A percentile compares a stretch with the other conserved stretches of the same genome.
Evolutionary conservation across 352 stramenopile genomes (phyloP).

Genomic region (Saprolegnia parasitica): DNA sequence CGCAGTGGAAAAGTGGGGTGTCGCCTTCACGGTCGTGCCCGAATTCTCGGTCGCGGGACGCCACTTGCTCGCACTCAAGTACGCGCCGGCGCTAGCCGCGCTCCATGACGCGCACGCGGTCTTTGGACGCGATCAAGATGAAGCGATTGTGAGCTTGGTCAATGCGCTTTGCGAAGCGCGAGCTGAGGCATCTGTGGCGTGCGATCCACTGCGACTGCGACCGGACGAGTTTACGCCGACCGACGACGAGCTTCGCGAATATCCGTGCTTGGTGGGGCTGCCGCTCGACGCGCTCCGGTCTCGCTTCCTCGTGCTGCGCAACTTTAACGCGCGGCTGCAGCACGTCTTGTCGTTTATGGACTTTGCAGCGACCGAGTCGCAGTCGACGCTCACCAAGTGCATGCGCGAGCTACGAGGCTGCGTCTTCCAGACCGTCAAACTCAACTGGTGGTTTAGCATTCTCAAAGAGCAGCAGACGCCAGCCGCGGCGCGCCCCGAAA

Average conservation of each 20-base stretch:
- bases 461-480: conserved; percentile 83
- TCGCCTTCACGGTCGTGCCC: conserved; percentile 77
- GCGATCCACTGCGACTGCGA: conserved; percentile 77
- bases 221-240: conserved; percentile 73
- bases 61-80: conserved; percentile 67
- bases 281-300: conserved; percentile 57
- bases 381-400: conserved; percentile 58
- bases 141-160: conserved; percentile 70
- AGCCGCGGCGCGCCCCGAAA: conserved; percentile 69
- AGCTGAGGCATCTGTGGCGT: conserved; percentile 66
- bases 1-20: conserved; percentile 71
- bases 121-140: conserved; percentile 62
- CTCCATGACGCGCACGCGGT: conserved; percentile 63
- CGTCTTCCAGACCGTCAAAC: conserved; percentile 85
- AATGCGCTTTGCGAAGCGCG: conserved; percentile 80
- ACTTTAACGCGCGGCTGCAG: conserved; percentile 83
- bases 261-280: conserved; percentile 43
- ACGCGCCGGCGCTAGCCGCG: conserved; percentile 49
- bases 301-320: conserved; percentile 80
- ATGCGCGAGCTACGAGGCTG: conserved; percentile 55
- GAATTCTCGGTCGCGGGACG: conserved; percentile 79
- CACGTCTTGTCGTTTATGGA: conserved; percentile 84
- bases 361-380: conserved; percentile 57
- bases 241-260: conserved; percentile 56
- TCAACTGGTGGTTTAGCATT: conserved; percentile 84